Conservation (phyloP, 148 eudicot species). For the Diospyros kaki region DNA sequence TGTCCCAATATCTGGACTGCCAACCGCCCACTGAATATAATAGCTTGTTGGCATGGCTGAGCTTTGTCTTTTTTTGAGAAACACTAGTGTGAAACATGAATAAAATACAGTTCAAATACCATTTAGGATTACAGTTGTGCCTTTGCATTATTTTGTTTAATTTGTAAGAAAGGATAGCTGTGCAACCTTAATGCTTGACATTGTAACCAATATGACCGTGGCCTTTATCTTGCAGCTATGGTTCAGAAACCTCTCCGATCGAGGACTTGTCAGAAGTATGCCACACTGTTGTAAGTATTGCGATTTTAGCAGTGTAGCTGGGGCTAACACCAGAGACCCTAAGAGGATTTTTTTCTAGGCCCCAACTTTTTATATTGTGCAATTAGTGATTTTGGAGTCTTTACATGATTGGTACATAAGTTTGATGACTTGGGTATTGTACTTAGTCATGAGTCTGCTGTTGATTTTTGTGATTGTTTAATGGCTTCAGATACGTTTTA, state of each 20-base stretch:
- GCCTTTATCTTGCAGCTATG: slow-evolving; percentile 61
- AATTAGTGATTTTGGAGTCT: background rate
- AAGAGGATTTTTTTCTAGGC: background rate
- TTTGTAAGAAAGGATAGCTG: background rate
- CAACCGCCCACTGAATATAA: background rate
- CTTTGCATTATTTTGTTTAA: background rate
- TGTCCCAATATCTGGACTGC: background rate
- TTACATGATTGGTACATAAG: background rate
- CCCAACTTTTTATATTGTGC: background rate
- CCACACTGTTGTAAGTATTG: slow-evolving; percentile 65
- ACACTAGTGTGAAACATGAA: background rate
- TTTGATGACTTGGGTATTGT: background rate
- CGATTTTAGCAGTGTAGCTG: background rate
- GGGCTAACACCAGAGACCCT: background rate
- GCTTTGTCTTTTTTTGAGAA: background rate
- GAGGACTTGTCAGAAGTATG: slow-evolving; percentile 69
- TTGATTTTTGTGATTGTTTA: no score
- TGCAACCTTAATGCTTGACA: no score
- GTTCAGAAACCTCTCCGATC: slow-evolving; percentile 74
- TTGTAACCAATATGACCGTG: slow-evolving; percentile 5
- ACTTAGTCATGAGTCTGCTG: background rate
- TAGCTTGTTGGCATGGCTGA: no score
- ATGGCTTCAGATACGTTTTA: no score
- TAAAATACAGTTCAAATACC: background rate
- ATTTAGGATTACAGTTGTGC: background rate